These are phyloP conservation scores for Cladosporium sp. DNA, from an alignment of 2,329 filamentous ascomycete genomes.

Conservation along the genomic window DNA sequence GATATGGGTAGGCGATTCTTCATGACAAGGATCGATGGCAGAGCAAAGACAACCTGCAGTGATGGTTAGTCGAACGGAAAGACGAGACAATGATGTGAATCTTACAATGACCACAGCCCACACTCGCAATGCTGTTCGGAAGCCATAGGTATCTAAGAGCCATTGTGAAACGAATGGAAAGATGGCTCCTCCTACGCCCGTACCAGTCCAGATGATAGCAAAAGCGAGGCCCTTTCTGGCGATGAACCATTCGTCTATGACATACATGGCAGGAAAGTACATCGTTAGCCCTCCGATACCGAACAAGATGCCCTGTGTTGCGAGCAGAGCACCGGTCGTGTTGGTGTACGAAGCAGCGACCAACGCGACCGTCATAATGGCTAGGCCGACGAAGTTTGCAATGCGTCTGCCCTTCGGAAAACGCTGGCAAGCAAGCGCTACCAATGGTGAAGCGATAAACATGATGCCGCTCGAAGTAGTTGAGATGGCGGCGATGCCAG, in stretches of 20 bases:
- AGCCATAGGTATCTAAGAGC: slow-evolving; percentile 45
- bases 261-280: slow-evolving; percentile 52
- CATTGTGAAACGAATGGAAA: slow-evolving; percentile 47
- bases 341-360: slow-evolving; percentile 39
- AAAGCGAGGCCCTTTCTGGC: slow-evolving; percentile 53
- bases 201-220: slow-evolving; percentile 48
- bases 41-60: slow-evolving; percentile 20
- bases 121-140: slow-evolving; percentile 46
- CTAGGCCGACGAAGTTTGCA: slow-evolving; percentile 40
- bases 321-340: slow-evolving; percentile 39
- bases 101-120: slow-evolving; percentile 42
- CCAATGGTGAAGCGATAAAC: slow-evolving; percentile 48
- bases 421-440: slow-evolving; percentile 41
- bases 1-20: slow-evolving; percentile 24
- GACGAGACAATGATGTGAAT: no score
- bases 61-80: neutral
- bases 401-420: slow-evolving; percentile 40
- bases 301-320: slow-evolving; percentile 45
- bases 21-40: slow-evolving; percentile 22
- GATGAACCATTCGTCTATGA: slow-evolving; percentile 58
- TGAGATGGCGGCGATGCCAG: slow-evolving; percentile 48
- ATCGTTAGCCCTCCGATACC: slow-evolving; percentile 50
- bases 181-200: slow-evolving; percentile 47
- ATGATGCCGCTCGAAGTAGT: slow-evolving; percentile 49
- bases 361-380: slow-evolving; percentile 39